Conservation (phyloP, 805 yeast genomes). For the Kodamaea kakaduensis region DNA sequence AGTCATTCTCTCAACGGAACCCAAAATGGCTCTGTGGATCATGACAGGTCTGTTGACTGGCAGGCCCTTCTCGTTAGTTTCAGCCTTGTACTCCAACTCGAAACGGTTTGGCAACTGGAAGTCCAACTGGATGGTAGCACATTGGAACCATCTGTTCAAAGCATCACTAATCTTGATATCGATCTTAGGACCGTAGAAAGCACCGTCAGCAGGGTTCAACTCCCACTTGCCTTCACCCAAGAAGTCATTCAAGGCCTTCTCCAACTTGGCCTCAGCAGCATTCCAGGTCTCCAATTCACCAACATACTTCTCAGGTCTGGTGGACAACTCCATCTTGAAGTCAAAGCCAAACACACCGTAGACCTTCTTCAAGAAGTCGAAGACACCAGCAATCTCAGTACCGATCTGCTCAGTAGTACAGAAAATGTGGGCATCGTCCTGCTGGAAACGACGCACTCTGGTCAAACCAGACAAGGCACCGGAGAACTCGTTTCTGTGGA, state of each 20-base stretch:
- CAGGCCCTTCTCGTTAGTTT: conserved; percentile 49
- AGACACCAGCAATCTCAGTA: conserved; percentile 74
- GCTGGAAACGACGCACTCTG: conserved; percentile 98
- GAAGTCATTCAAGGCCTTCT: conserved; percentile 75
- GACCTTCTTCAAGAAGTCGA: conserved; percentile 78
- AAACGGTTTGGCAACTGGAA: conserved; percentile 97
- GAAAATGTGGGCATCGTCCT: conserved; percentile 98
- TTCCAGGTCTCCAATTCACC: conserved; percentile 96
- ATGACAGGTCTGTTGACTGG: conserved; percentile 86
- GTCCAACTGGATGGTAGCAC: conserved; percentile 98
- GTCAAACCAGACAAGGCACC: conserved; percentile 92
- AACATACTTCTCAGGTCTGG: conserved; percentile 94
- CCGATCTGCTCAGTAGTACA: conserved; percentile 91
- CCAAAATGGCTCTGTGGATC: conserved; percentile 98
- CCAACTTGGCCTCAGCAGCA: conserved; percentile 81
- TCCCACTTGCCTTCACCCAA: conserved; percentile 83
- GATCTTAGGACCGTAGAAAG: conserved; percentile 92
- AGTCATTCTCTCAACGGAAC: conserved; percentile 98
- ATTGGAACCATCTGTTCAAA: conserved; percentile 94
- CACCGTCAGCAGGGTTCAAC: conserved; percentile 96
- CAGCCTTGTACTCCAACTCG: conserved; percentile 78
- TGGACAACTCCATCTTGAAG: conserved; percentile 93
- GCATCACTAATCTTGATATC: conserved; percentile 96
- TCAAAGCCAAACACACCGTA: conserved; percentile 93
- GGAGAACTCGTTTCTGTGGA: conserved; percentile 93